Conservation (phyloP, 2,329 filamentous ascomycete genomes). For the Hypoxylon sp. region DNA sequence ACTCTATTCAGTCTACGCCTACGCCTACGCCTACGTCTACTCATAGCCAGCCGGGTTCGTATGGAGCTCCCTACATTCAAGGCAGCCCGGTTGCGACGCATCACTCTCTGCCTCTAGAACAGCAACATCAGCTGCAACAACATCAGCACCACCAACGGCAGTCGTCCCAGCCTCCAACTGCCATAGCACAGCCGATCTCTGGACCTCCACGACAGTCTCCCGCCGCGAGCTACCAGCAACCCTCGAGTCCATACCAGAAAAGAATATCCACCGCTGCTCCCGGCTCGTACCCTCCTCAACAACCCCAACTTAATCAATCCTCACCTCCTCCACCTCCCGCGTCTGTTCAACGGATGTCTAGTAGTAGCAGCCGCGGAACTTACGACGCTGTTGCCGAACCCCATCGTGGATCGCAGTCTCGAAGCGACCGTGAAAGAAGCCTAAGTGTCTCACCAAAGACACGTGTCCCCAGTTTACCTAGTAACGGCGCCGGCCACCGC, state of each 20-base stretch:
- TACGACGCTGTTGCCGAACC: slow-evolving; percentile 59
- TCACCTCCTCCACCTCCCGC: slow-evolving; percentile 53
- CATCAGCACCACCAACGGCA: slow-evolving; percentile 59
- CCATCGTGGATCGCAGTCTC: slow-evolving; percentile 64
- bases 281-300: slow-evolving; percentile 47
- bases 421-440: slow-evolving; percentile 75
- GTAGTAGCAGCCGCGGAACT: slow-evolving; percentile 56
- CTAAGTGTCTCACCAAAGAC: slow-evolving; percentile 85
- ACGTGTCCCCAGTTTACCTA: slow-evolving; percentile 63
- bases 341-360: slow-evolving; percentile 55
- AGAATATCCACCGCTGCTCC: slow-evolving; percentile 53
- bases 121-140: slow-evolving; percentile 49
- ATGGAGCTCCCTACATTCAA: slow-evolving; percentile 62
- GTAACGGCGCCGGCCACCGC: slow-evolving; percentile 45
- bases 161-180: slow-evolving; percentile 66
- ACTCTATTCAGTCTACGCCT: slow-evolving; percentile 68
- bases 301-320: slow-evolving; percentile 43
- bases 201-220: slow-evolving; percentile 58
- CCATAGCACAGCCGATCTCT: slow-evolving; percentile 63
- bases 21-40: slow-evolving; percentile 73
- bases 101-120: slow-evolving; percentile 52
- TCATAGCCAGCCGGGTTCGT: slow-evolving; percentile 66
- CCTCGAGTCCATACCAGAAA: slow-evolving; percentile 71
- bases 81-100: slow-evolving; percentile 65
- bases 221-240: slow-evolving; percentile 59